phyloP scores from a whole-genome alignment of 352 stramenopile species.

The Pythium aquatile region DNA sequence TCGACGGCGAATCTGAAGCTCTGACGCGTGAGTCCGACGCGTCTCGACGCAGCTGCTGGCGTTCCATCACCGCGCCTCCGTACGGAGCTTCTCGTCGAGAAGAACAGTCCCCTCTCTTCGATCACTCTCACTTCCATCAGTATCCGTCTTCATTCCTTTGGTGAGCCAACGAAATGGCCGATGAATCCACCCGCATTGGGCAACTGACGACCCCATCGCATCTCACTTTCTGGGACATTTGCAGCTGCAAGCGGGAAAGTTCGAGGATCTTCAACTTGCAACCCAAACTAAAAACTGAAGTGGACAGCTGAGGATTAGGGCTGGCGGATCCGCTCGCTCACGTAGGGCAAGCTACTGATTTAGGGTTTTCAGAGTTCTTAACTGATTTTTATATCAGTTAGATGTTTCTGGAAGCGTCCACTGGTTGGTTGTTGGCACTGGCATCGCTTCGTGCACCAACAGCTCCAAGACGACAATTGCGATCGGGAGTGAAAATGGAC shows the following conservation, averaged over 20 bases:
- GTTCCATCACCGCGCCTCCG: not conserved
- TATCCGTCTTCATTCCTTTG: not conserved
- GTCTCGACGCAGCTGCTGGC: constrained; percentile 1
- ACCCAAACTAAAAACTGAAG: constrained; percentile 10
- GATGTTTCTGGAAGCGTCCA: constrained; percentile 18
- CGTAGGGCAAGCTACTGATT: constrained; percentile 8
- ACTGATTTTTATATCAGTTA: not conserved
- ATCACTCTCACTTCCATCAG: not conserved
- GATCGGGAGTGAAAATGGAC: constrained; percentile 40
- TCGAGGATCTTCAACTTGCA: not conserved
- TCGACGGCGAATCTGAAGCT: constrained; percentile 23
- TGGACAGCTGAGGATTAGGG: constrained; percentile 24
- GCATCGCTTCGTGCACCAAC: constrained; percentile 22
- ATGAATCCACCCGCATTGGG: constrained; percentile 3
- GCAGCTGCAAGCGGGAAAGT: not conserved
- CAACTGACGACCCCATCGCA: not conserved
- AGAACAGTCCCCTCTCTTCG: not conserved
- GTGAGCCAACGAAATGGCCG: constrained; percentile 9
- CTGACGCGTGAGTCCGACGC: constrained; percentile 15
- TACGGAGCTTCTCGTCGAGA: not conserved
- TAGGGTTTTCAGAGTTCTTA: constrained; percentile 7
- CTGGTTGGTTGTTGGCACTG: constrained; percentile 22
- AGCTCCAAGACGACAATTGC: not conserved
- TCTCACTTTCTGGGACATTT: constrained; percentile 2
- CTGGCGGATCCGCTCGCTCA: constrained; percentile 17